A percentile compares a stretch with the other conserved stretches of the same genome.
phyloP scores from a whole-genome alignment of 495 filamentous ascomycete genomes.

The Jackrogersella minutella region DNA sequence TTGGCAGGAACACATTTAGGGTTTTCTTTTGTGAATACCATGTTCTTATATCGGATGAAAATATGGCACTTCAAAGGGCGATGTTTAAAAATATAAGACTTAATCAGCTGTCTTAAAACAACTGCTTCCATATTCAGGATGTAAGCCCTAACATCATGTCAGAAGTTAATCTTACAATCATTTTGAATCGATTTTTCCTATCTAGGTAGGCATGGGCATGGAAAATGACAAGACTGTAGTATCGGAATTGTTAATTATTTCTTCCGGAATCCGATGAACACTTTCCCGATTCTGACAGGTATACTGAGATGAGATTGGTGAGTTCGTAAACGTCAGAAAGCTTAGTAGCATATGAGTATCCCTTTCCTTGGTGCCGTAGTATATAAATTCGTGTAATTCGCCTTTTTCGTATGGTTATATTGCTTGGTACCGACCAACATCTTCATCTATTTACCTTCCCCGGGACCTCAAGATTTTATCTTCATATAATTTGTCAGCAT shows the following conservation, averaged over 20 bases:
- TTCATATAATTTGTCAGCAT: constrained; percentile 6
- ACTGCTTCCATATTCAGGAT: not conserved
- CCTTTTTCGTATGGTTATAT: not conserved
- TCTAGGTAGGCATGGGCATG: not conserved
- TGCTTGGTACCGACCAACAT: not conserved
- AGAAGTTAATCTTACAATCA: not conserved
- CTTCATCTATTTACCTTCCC: too few species aligned
- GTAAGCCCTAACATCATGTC: not conserved
- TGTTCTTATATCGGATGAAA: too few species aligned
- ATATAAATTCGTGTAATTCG: not conserved
- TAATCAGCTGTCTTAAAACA: not conserved
- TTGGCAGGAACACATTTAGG: too few species aligned
- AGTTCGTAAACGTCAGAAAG: constrained; percentile 13
- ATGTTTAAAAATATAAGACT: not conserved
- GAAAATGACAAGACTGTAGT: not conserved
- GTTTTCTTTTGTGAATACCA: too few species aligned
- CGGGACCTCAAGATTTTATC: not conserved
- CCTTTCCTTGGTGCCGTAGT: not conserved
- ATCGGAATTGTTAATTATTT: not conserved
- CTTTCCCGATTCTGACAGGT: not conserved
- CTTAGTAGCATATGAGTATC: not conserved
- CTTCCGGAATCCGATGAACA: not conserved
- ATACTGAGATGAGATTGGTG: constrained; percentile 12
- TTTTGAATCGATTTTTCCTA: not conserved
- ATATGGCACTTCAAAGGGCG: too few species aligned